These are phyloP conservation scores for Myriosclerotinia duriaeana DNA, from an alignment of 2,329 filamentous ascomycete species.

Conservation along the genomic window DNA sequence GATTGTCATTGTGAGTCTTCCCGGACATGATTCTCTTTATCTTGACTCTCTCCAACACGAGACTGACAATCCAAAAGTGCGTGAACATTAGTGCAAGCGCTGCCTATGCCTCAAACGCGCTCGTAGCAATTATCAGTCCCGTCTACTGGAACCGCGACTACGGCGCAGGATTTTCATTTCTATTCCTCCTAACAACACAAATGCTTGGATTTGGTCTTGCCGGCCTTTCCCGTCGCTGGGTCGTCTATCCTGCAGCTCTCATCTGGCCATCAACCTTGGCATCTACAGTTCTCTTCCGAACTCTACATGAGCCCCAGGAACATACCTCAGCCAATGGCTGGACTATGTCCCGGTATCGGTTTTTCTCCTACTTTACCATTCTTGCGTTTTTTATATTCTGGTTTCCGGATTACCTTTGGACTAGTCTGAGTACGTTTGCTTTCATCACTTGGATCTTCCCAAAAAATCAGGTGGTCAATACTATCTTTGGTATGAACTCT, in stretches of 20 bases:
- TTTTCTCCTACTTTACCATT: conserved; percentile 47
- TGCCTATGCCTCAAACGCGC: conserved; percentile 52
- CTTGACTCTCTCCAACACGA: too few relatives aligned
- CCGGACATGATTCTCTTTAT: background rate
- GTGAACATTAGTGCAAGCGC: conserved; percentile 36
- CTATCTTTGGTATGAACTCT: conserved; percentile 43
- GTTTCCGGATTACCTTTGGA: conserved; percentile 52
- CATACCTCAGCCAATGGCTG: conserved; percentile 44
- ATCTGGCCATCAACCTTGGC: conserved; percentile 53
- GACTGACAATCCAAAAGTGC: conserved; percentile 52
- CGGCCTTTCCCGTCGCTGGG: conserved; percentile 50
- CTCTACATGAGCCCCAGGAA: conserved; percentile 45
- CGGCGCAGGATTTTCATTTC: conserved; percentile 51
- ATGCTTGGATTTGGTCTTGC: conserved; percentile 58
- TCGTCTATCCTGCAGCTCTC: conserved; percentile 53
- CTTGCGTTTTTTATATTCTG: conserved; percentile 54
- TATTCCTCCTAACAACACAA: conserved; percentile 52
- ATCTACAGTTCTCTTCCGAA: conserved; percentile 49
- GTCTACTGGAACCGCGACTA: conserved; percentile 51
- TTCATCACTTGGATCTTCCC: conserved; percentile 57
- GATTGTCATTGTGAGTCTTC: conserved; percentile 51
- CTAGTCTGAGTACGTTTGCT: conserved; percentile 48
- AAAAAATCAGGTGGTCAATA: conserved; percentile 43
- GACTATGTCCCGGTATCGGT: conserved; percentile 47
- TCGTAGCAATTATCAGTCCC: conserved; percentile 52